Percentiles rank a stretch among this genome's conserved stretches.
phyloP scores from a whole-genome alignment of 2,329 filamentous ascomycete species.

The Neofusicoccum kwambonambiense region DNA sequence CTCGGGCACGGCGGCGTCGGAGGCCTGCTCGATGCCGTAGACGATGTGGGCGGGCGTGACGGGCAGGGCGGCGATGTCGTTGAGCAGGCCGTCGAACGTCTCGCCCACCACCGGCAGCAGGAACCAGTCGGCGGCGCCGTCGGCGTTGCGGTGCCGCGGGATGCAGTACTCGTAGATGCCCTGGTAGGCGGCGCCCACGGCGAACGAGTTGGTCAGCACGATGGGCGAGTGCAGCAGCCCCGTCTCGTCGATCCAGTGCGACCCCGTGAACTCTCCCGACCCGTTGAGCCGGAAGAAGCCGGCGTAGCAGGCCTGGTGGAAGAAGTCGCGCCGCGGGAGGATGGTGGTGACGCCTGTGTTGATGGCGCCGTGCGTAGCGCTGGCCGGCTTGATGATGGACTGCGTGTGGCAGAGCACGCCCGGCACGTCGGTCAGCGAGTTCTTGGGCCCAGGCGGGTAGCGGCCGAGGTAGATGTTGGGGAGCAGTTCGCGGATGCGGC shows the following conservation, averaged over 20 bases:
- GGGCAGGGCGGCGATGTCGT: slow-evolving; percentile 56
- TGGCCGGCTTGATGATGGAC: slow-evolving; percentile 32
- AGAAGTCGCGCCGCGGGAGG: slow-evolving; percentile 43
- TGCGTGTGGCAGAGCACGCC: slow-evolving; percentile 45
- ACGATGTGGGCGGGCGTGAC: slow-evolving; percentile 56
- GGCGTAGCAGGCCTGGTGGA: slow-evolving; percentile 42
- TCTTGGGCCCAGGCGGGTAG: slow-evolving; percentile 40
- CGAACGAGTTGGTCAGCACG: slow-evolving; percentile 59
- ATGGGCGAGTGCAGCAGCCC: slow-evolving; percentile 60
- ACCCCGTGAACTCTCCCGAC: slow-evolving; percentile 61
- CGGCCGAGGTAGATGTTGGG: slow-evolving; percentile 38
- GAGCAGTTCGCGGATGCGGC: slow-evolving; percentile 40
- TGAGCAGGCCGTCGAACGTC: slow-evolving; percentile 63
- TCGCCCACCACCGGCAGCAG: slow-evolving; percentile 59
- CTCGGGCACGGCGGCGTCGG: slow-evolving; percentile 55
- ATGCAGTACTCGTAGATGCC: slow-evolving; percentile 59
- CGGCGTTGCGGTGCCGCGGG: slow-evolving; percentile 42
- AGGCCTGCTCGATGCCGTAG: slow-evolving; percentile 53
- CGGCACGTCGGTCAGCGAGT: slow-evolving; percentile 46
- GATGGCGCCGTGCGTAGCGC: slow-evolving; percentile 30
- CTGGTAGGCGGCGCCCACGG: slow-evolving; percentile 58
- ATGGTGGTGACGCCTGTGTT: slow-evolving; percentile 48
- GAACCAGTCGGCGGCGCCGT: slow-evolving; percentile 52
- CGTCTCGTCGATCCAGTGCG: slow-evolving; percentile 62
- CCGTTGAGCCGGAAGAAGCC: slow-evolving; percentile 62